phyloP scores from a whole-genome alignment of 2,329 filamentous ascomycete genomes.

The Monilinia aucupariae region DNA sequence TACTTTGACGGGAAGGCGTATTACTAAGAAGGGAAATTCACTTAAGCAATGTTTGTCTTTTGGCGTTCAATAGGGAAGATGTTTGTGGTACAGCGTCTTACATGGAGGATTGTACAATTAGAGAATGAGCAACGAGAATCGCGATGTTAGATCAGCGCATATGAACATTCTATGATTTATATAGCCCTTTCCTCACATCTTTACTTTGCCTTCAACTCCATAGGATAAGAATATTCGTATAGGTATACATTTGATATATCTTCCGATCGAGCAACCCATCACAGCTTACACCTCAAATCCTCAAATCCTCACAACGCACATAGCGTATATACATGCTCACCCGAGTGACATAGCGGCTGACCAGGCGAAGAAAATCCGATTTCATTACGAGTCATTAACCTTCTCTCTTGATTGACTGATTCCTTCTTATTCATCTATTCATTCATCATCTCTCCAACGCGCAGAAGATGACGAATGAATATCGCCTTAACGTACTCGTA shows the following conservation, averaged over 20 bases:
- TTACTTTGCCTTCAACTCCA: not conserved
- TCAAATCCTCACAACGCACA: too few relatives aligned
- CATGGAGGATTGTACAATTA: not conserved
- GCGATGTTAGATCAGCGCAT: not conserved
- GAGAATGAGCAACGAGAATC: not conserved
- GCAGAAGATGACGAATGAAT: not conserved
- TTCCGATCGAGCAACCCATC: too few relatives aligned
- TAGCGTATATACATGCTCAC: too few relatives aligned
- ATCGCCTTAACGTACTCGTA: not conserved
- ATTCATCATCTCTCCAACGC: not conserved
- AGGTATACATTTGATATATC: not conserved
- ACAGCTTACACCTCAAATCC: not conserved
- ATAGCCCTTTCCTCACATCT: not conserved
- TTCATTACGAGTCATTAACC: too few relatives aligned
- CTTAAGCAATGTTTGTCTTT: not conserved
- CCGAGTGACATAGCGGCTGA: too few relatives aligned
- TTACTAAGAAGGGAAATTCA: not conserved
- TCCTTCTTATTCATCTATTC: too few relatives aligned
- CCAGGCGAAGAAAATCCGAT: too few relatives aligned
- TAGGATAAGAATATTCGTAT: not conserved
- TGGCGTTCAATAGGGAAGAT: not conserved
- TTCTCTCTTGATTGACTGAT: too few relatives aligned
- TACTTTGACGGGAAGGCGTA: slow-evolving; percentile 1
- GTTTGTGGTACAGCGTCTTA: not conserved
- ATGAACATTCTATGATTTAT: not conserved